Conservation (phyloP, 345 rosid species). For the Populus ilicifolia region DNA sequence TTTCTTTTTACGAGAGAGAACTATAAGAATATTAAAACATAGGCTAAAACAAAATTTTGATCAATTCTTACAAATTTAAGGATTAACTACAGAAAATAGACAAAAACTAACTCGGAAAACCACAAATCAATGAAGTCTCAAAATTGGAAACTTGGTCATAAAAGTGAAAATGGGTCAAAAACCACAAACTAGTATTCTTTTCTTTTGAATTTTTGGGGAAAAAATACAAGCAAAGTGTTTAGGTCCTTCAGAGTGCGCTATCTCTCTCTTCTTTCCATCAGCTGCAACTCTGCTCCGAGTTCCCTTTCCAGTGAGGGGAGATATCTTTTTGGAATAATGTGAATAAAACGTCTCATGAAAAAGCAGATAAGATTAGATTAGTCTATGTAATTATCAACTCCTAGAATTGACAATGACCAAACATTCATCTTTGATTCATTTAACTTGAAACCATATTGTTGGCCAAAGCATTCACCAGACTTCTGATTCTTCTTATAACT, state of each 20-base stretch:
- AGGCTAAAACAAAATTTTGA: no score
- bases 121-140: no score
- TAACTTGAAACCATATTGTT: not conserved
- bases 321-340: not conserved
- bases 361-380: not conserved
- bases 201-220: no score
- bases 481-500: not conserved
- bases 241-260: not conserved
- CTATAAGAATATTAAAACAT: no score
- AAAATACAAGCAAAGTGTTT: no score
- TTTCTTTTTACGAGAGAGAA: no score
- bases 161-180: no score
- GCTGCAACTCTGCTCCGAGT: no score
- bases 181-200: no score
- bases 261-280: not conserved
- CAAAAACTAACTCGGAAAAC: no score
- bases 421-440: not conserved
- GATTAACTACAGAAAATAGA: not conserved
- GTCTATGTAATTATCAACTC: not conserved
- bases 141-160: no score
- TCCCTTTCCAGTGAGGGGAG: not conserved
- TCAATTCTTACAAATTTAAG: not conserved
- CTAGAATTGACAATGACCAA: not conserved
- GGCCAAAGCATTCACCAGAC: not conserved
- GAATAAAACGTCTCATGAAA: not conserved